A percentile compares a stretch with the other conserved stretches of the same genome.
These are phyloP conservation scores for Gryganskiella cystojenkinii DNA, from an alignment of 192 early-diverging fungal species.

Conservation along the genomic window DNA sequence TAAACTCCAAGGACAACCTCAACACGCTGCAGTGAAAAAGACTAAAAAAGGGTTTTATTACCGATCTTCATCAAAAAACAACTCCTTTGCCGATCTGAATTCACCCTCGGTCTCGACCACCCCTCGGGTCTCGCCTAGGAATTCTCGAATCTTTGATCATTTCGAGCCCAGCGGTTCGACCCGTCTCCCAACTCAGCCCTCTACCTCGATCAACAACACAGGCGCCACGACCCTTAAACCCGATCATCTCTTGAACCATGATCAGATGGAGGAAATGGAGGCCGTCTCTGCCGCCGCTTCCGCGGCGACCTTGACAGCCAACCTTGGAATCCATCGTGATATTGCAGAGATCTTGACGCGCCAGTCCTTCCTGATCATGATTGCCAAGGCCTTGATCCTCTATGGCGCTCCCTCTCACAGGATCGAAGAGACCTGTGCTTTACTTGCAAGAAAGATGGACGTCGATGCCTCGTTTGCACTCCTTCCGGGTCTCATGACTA, in stretches of 20 bases:
- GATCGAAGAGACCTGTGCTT: conserved; percentile 65
- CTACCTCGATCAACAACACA: conserved; percentile 17
- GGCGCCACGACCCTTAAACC: not conserved
- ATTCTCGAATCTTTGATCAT: conserved; percentile 37
- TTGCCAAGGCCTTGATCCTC: conserved; percentile 71
- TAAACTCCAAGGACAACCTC: not conserved
- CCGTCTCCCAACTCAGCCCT: conserved; percentile 34
- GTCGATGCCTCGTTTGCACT: conserved; percentile 73
- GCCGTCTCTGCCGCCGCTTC: conserved; percentile 28
- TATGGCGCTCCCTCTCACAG: conserved; percentile 77
- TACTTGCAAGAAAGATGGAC: conserved; percentile 59
- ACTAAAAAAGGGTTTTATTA: conserved; percentile 34
- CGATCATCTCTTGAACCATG: no score
- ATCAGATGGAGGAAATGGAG: conserved; percentile 45
- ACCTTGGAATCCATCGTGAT: conserved; percentile 51
- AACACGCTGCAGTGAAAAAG: conserved; percentile 40
- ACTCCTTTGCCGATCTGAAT: conserved; percentile 20
- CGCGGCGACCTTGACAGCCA: conserved; percentile 18
- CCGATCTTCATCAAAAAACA: conserved; percentile 45
- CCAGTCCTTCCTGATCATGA: conserved; percentile 72
- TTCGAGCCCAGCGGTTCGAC: not conserved
- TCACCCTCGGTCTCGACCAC: conserved; percentile 35
- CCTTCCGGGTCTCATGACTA: conserved; percentile 78
- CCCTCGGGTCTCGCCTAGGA: conserved; percentile 31
- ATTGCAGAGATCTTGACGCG: conserved; percentile 76